A percentile compares a stretch with the other conserved stretches of the same genome.
phyloP scores from a whole-genome alignment of 768 basidiomycete genomes.

The Terana coerulea region DNA sequence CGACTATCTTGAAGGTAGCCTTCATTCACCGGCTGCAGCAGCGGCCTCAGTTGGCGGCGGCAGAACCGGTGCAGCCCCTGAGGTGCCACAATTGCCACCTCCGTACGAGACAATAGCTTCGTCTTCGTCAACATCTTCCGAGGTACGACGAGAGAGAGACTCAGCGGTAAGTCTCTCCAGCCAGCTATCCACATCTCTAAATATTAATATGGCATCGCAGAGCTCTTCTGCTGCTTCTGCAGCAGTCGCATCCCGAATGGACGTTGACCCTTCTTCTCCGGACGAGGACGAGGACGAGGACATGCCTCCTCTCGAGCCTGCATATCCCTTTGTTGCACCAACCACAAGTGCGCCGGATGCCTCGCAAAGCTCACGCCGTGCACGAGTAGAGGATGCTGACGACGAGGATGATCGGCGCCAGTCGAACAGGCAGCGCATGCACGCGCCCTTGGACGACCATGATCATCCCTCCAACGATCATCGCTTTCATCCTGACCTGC shows the following conservation, averaged over 20 bases:
- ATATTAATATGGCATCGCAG: background rate
- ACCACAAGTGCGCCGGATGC: background rate
- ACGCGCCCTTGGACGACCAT: slow-evolving; percentile 26
- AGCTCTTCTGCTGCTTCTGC: too few relatives aligned
- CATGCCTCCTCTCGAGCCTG: background rate
- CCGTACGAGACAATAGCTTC: too few relatives aligned
- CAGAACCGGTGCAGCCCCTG: background rate
- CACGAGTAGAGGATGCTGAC: slow-evolving; percentile 58
- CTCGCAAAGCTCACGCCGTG: slow-evolving; percentile 32
- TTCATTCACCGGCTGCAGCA: background rate
- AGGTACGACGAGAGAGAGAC: background rate
- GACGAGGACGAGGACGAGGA: background rate
- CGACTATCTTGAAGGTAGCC: too few relatives aligned
- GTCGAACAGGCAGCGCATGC: slow-evolving; percentile 52
- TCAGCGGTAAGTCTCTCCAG: background rate
- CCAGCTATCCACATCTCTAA: background rate
- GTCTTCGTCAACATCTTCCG: too few relatives aligned
- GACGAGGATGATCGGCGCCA: slow-evolving; percentile 63
- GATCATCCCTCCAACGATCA: slow-evolving; percentile 21
- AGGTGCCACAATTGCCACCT: too few relatives aligned
- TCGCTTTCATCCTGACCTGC: slow-evolving; percentile 16
- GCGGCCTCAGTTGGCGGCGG: background rate
- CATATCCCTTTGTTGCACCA: background rate
- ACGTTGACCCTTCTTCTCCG: background rate
- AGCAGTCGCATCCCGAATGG: too few relatives aligned